phyloP scores from a whole-genome alignment of 2,329 filamentous ascomycete species.

The Fusarium sp. region DNA sequence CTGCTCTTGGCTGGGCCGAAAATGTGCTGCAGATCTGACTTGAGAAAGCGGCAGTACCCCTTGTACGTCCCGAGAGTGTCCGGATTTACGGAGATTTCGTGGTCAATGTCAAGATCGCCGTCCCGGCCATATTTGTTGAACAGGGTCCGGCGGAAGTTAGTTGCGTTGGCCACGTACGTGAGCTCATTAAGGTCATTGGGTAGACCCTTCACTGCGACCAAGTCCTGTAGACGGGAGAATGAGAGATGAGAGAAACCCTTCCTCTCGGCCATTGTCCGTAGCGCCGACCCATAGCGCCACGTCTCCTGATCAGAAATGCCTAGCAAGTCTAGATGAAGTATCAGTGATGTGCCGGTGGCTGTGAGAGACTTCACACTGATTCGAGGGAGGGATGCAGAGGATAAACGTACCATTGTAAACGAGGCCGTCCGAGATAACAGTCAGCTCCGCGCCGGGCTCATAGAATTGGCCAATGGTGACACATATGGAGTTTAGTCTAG shows the following conservation, averaged over 20 bases:
- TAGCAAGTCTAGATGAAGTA: slow-evolving; percentile 46
- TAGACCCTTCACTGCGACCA: slow-evolving; percentile 47
- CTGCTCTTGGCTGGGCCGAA: slow-evolving; percentile 36
- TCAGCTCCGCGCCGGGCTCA: slow-evolving; percentile 43
- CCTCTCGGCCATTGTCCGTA: slow-evolving; percentile 51
- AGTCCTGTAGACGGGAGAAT: slow-evolving; percentile 58
- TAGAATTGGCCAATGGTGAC: slow-evolving; percentile 41
- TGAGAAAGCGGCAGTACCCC: slow-evolving; percentile 45
- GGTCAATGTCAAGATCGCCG: slow-evolving; percentile 42
- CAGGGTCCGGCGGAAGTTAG: slow-evolving; percentile 44
- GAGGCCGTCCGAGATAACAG: slow-evolving; percentile 63
- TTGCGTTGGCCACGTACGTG: slow-evolving; percentile 47
- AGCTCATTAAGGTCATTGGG: slow-evolving; percentile 56
- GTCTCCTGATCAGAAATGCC: slow-evolving; percentile 58
- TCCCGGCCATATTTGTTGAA: slow-evolving; percentile 40
- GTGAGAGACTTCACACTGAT: background rate
- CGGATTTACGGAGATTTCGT: slow-evolving; percentile 42
- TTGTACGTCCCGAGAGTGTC: slow-evolving; percentile 46
- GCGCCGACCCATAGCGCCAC: slow-evolving; percentile 60
- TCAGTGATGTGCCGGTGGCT: background rate
- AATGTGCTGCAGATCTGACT: slow-evolving; percentile 44
- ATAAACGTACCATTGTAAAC: slow-evolving; percentile 58
- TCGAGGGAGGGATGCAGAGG: background rate
- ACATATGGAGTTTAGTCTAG: slow-evolving; percentile 44
- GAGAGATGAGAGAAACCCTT: slow-evolving; percentile 54